phyloP scores from a whole-genome alignment of 2,329 filamentous ascomycete genomes.

The Keithomyces neogunnii region DNA sequence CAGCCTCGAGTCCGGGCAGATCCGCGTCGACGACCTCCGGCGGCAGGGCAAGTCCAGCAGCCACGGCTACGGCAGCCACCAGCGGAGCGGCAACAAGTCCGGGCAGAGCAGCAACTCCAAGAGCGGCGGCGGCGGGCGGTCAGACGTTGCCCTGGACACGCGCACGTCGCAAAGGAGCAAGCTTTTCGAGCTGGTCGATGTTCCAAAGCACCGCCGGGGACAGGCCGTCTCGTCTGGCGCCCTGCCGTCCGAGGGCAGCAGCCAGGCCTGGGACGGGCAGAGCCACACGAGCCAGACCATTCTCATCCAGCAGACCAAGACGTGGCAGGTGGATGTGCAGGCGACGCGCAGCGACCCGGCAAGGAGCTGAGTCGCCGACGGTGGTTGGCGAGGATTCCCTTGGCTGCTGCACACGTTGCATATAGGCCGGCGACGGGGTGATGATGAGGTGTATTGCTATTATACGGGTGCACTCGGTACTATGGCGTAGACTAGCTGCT shows the following conservation, averaged over 20 bases:
- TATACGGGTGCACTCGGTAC: no score
- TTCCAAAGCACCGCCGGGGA: constrained; percentile 3
- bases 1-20: constrained; percentile 19
- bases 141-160: neutral
- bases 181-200: constrained; percentile 11
- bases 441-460: no score
- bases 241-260: constrained; percentile 1
- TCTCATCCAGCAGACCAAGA: constrained; percentile 16
- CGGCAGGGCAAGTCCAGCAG: constrained; percentile 17
- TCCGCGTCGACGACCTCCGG: constrained; percentile 19
- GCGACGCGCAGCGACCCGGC: neutral
- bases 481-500: no score
- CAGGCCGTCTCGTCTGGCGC: neutral
- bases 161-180: constrained; percentile 7
- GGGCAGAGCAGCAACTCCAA: constrained; percentile 9
- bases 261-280: constrained; percentile 12
- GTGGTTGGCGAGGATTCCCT: no score
- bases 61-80: constrained; percentile 13
- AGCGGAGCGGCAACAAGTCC: constrained; percentile 11
- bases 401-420: no score
- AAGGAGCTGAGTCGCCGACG: neutral
- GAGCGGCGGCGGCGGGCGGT: neutral
- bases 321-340: constrained; percentile 20
- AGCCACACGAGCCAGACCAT: constrained; percentile 18
- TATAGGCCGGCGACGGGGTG: no score